A percentile compares a stretch with the other conserved stretches of the same genome.
These are phyloP conservation scores for Nicotiana attenuata DNA, from an alignment of 257 asterid species.

Conservation along the genomic window DNA sequence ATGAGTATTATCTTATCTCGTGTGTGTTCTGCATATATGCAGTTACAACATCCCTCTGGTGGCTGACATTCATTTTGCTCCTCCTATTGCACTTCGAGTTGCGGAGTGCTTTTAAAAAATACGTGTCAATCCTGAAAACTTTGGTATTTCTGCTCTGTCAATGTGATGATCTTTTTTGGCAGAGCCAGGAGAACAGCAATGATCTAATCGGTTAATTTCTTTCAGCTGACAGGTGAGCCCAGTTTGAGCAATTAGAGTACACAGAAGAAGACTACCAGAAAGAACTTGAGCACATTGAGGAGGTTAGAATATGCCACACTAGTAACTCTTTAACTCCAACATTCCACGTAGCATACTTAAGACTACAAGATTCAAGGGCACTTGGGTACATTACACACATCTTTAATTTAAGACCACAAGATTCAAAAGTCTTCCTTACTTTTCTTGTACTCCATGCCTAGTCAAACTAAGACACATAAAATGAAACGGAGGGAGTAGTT, in stretches of 20 bases:
- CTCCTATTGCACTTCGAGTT: slow-evolving; percentile 90
- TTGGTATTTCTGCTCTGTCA: slow-evolving; percentile 46
- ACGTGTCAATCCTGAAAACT: slow-evolving; percentile 98
- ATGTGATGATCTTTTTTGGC: not conserved
- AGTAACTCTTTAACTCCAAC: no score
- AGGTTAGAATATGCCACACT: slow-evolving; percentile 39
- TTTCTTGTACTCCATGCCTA: no score
- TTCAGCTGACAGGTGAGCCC: slow-evolving; percentile 99
- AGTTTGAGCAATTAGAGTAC: slow-evolving; percentile 89
- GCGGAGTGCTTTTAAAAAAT: slow-evolving; percentile 94
- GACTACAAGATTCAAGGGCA: no score
- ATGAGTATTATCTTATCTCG: slow-evolving; percentile 16
- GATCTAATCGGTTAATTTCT: slow-evolving; percentile 16
- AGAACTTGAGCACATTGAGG: slow-evolving; percentile 94
- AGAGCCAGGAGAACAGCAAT: not conserved
- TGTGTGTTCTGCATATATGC: slow-evolving; percentile 22
- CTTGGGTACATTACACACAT: no score
- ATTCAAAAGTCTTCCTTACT: no score
- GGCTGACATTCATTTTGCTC: slow-evolving; percentile 98
- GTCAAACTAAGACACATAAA: no score
- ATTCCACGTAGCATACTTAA: no score
- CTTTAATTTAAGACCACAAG: no score
- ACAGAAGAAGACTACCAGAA: slow-evolving; percentile 93
- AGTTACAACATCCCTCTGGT: slow-evolving; percentile 91
- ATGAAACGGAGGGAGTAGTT: not conserved